Evolutionary conservation across 2,329 filamentous ascomycete species (phyloP), one percentile per base, ranked within the genome.

Genomic region (Aspergillus candidus): DNA sequence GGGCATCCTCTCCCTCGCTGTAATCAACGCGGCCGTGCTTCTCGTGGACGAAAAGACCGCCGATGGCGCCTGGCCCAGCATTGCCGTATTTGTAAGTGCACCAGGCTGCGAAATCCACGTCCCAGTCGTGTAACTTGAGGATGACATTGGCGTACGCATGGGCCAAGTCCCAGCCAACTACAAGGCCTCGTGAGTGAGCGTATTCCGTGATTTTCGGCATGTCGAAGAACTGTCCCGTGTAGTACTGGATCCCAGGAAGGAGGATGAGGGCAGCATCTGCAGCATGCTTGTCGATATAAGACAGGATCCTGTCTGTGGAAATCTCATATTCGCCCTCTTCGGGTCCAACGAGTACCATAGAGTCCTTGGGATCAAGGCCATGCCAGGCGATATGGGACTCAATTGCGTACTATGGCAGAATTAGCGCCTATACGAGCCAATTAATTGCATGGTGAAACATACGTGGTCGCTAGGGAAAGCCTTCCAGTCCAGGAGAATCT

Each of bases 81-180:
- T 94, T 94, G 63, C 93, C 79, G 69, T 94, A 94, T 71, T 95
- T 94, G 75, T 94, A 95, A 6, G 85, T 90, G 69, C 89, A 94
- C 89, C 89, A 94, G 44, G 77, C 86, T 7, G 89, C 88, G 55
- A 94, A 94, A 63, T 94, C 89, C 32, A 93, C 87, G 53, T 86
- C 77, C 88, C 88, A 94, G 56, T 90, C 86, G 63, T 94, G 88
- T 14, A 95, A 74, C 46, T 77, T 70, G 8, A 94, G 67, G 22
- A 83, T 79, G 3, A 90, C 84, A 57, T 95, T 95, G 29, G 86
- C 89, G 33, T 79, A 86, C 0, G 87, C 87, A 65, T 94, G 88
- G 0, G 88, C 88, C 5, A 93, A 76, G 62, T 94, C 88, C 88
- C 88, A 94, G 14, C 88, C 87, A 1, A 91, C 80, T 0, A 79